Conservation (phyloP, 768 basidiomycete genomes). For the Mrakia blollopis region DNA sequence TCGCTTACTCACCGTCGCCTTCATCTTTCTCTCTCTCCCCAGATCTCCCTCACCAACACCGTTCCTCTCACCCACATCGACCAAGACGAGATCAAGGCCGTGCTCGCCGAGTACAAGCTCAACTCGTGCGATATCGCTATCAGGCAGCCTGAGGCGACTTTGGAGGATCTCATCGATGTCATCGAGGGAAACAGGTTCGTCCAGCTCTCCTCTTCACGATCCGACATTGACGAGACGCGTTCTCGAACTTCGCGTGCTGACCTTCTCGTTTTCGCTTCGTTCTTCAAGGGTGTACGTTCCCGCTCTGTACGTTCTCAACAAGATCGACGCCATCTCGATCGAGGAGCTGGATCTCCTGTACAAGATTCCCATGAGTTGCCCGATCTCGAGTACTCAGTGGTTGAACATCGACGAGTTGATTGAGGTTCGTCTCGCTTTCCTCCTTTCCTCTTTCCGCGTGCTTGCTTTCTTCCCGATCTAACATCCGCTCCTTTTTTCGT, state of each 20-base stretch:
- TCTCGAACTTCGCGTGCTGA: not conserved
- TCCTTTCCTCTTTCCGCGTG: no score
- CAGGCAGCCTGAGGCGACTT: conserved; percentile 81
- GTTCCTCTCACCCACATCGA: conserved; percentile 94
- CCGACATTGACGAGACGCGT: not conserved
- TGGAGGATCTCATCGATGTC: conserved; percentile 95
- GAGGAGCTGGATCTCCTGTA: conserved; percentile 90
- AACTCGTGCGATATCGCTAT: conserved; percentile 88
- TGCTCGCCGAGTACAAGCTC: conserved; percentile 81
- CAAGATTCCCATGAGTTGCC: conserved; percentile 92
- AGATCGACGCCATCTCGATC: conserved; percentile 95
- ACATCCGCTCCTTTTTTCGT: not conserved
- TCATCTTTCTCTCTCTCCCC: conserved; percentile 37
- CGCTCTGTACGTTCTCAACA: conserved; percentile 69
- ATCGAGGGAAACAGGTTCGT: conserved; percentile 85
- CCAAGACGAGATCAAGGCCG: conserved; percentile 90
- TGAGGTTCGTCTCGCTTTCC: conserved; percentile 43
- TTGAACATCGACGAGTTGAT: conserved; percentile 92
- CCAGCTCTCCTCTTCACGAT: not conserved
- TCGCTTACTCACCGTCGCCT: no score
- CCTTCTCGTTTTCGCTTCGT: not conserved
- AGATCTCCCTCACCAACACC: conserved; percentile 91
- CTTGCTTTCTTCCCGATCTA: not conserved
- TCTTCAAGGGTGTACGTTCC: conserved; percentile 77
- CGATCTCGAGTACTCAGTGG: conserved; percentile 81